phyloP scores from a whole-genome alignment of 768 basidiomycete species.

The Amylocystis lapponica region DNA sequence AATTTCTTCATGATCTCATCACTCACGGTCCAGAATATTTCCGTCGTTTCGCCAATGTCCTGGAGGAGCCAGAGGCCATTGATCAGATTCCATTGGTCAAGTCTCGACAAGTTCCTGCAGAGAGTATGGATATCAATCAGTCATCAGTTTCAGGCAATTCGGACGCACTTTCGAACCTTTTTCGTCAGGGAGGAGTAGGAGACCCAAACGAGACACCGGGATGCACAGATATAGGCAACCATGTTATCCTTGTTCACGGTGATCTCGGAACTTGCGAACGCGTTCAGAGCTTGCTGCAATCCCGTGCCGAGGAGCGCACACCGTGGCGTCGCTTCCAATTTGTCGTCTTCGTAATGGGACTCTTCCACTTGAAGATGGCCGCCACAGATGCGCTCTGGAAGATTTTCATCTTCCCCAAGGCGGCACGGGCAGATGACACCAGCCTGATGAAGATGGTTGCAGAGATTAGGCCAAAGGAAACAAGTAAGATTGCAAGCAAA shows the following conservation, averaged over 20 bases:
- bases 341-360: constrained; percentile 27
- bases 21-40: constrained; percentile 19
- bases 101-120: constrained; percentile 11
- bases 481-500: constrained; percentile 15
- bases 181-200: constrained; percentile 11
- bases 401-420: constrained; percentile 5
- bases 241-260: constrained; percentile 15
- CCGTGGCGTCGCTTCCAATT: constrained; percentile 25
- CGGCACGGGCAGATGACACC: constrained; percentile 8
- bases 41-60: background rate
- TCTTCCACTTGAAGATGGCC: constrained; percentile 33
- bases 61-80: constrained; percentile 11
- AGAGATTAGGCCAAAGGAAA: constrained; percentile 22
- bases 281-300: constrained; percentile 1
- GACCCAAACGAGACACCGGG: constrained; percentile 1
- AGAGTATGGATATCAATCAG: constrained; percentile 17
- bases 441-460: constrained; percentile 11
- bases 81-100: constrained; percentile 15
- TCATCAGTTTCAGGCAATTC: constrained; percentile 17
- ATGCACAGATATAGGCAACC: constrained; percentile 3
- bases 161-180: constrained; percentile 19
- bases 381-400: constrained; percentile 17
- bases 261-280: constrained; percentile 15
- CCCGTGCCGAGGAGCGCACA: constrained; percentile 23
- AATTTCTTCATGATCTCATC: constrained; percentile 22